Evolutionary conservation across 2,329 filamentous ascomycete genomes (phyloP), one percentile per base, ranked within the genome.

Genomic region (Byssothecium circinans): DNA sequence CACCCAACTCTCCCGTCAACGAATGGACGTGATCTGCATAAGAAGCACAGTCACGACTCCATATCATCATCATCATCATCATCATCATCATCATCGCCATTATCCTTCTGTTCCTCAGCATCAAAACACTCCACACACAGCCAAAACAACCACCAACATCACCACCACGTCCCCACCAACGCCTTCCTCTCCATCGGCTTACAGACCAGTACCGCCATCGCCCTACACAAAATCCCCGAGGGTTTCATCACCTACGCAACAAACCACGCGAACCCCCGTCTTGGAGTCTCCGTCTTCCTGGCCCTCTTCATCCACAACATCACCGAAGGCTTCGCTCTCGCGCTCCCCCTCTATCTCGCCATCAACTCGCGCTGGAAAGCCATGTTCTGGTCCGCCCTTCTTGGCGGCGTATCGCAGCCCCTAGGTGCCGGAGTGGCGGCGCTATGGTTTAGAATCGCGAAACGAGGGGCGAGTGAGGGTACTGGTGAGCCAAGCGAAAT

Each of bases 271-370:
- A 97, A 91, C 68, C 91, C 94, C 0, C 78, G 81, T 0, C 82
- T 99, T 0, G 94, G 94, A 17, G 84, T 96, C 71, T 88, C 89
- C 43, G 90, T 99, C 45, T 99, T 99, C 74, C 82, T 97, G 70
- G 92, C 94, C 0, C 81, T 99, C 7, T 96, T 96, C 67, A 92
- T 99, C 49, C 94, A 99, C 79, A 99, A 97, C 74, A 95, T 99
- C 63, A 91, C 90, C 22, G 94, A 99, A 74, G 94, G 94, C 1
- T 97, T 97, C 67, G 89, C 91, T 52, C 87, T 99, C 81, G 90
- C 91, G 0, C 75, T 99, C 0, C 94, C 94, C 0, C 78, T 99
- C 0, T 99, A 95, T 71, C 88, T 99, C 62, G 94, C 94, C 1
- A 82, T 96, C 25, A 82, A 86, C 52, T 92, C 85, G 49, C 86